Evolutionary conservation across 495 filamentous ascomycete species (phyloP).

Genomic region (Parathielavia appendiculata): DNA sequence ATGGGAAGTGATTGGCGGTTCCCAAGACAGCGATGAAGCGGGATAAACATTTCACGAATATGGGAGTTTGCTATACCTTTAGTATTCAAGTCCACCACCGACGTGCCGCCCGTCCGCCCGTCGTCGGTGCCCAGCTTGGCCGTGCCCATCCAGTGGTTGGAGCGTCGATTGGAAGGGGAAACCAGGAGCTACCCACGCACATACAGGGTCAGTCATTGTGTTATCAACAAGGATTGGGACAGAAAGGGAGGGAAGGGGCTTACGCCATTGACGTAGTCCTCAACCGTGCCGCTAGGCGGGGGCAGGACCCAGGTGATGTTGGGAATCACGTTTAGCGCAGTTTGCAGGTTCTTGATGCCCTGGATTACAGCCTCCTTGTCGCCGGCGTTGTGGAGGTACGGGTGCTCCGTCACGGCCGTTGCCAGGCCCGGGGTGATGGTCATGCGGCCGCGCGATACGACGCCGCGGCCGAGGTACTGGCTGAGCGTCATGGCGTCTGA

Average conservation of each 20-base stretch:
- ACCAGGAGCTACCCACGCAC: slow-evolving; percentile 33
- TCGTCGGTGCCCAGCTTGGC: slow-evolving; percentile 63
- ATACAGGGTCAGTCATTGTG: background rate
- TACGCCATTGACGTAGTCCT: slow-evolving; percentile 48
- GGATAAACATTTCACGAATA: too few species aligned
- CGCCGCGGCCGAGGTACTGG: slow-evolving; percentile 61
- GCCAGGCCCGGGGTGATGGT: slow-evolving; percentile 51
- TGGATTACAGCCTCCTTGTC: slow-evolving; percentile 49
- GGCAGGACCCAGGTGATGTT: slow-evolving; percentile 54
- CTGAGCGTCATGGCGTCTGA: slow-evolving; percentile 54
- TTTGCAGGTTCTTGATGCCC: slow-evolving; percentile 57
- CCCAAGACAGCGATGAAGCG: too few species aligned
- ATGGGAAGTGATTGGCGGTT: too few species aligned
- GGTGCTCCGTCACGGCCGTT: slow-evolving; percentile 48
- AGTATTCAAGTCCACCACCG: slow-evolving; percentile 64
- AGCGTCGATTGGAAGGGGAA: slow-evolving; percentile 53
- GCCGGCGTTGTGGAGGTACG: slow-evolving; percentile 48
- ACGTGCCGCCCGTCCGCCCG: slow-evolving; percentile 55
- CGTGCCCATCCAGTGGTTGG: slow-evolving; percentile 66
- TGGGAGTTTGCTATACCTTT: slow-evolving; percentile 37
- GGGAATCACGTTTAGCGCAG: slow-evolving; percentile 48
- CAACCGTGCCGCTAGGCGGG: slow-evolving; percentile 46
- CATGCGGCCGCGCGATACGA: slow-evolving; percentile 55
- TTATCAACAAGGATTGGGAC: background rate
- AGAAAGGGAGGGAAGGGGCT: background rate